A percentile compares a stretch with the other conserved stretches of the same genome.
phyloP scores from a whole-genome alignment of 2,329 filamentous ascomycete species.

The Calonectria honghensis region DNA sequence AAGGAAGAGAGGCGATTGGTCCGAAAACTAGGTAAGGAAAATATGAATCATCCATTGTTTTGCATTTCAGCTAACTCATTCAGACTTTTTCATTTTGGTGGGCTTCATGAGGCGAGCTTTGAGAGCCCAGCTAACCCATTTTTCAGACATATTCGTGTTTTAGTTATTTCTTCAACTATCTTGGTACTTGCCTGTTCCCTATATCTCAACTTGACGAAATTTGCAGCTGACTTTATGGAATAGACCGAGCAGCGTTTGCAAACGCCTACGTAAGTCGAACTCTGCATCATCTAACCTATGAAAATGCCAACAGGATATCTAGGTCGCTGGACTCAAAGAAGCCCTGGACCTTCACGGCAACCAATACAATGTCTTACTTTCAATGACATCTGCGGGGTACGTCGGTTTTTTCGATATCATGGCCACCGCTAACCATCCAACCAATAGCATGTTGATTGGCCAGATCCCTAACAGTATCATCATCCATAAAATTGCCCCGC shows the following conservation, averaged over 20 bases:
- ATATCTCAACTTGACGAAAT: neutral
- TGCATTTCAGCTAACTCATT: neutral
- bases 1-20: constrained; percentile 20
- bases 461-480: constrained; percentile 75
- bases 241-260: constrained; percentile 31
- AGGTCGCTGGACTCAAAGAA: constrained; percentile 31
- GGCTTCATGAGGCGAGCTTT: neutral
- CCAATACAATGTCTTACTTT: constrained; percentile 29
- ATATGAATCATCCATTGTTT: neutral
- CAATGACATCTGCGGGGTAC: constrained; percentile 29
- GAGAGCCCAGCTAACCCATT: neutral
- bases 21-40: constrained; percentile 9
- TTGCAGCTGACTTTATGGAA: neutral
- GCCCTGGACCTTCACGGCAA: constrained; percentile 18
- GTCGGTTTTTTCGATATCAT: neutral
- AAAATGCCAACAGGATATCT: neutral
- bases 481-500: constrained; percentile 75
- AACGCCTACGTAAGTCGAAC: constrained; percentile 25
- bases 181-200: neutral
- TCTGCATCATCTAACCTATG: neutral
- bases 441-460: constrained; percentile 65
- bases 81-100: constrained; percentile 23
- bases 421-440: neutral
- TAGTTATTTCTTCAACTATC: constrained; percentile 34
- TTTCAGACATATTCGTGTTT: constrained; percentile 31